Conservation (phyloP, 495 filamentous ascomycete species). For the Lasiosphaeriaceae sp. region DNA sequence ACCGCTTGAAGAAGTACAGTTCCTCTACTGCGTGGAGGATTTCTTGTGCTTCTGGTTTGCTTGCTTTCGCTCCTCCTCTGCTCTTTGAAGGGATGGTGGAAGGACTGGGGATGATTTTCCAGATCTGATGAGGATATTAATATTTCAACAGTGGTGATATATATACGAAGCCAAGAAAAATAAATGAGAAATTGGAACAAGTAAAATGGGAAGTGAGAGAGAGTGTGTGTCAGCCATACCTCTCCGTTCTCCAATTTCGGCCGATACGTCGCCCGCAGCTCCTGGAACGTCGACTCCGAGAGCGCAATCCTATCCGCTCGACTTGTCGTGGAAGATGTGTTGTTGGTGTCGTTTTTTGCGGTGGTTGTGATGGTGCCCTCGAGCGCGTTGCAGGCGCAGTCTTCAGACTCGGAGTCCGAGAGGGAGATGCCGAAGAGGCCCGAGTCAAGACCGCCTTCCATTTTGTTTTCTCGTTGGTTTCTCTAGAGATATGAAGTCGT, state of each 20-base stretch:
- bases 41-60: constrained; percentile 42
- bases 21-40: constrained; percentile 54
- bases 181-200: no score
- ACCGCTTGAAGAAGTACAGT: constrained; percentile 51
- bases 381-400: neutral
- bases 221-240: constrained; percentile 19
- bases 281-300: constrained; percentile 40
- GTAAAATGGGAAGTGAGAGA: no score
- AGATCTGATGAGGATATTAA: constrained; percentile 39
- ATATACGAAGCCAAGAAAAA: no score
- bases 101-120: constrained; percentile 38
- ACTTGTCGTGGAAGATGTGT: neutral
- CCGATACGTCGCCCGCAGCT: constrained; percentile 31
- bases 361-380: constrained; percentile 4
- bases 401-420: constrained; percentile 33
- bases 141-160: no score
- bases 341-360: constrained; percentile 6
- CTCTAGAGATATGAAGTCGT: no score
- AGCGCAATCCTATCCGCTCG: constrained; percentile 37
- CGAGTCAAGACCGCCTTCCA: constrained; percentile 3
- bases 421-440: constrained; percentile 38
- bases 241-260: constrained; percentile 46
- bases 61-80: neutral
- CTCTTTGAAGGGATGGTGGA: constrained; percentile 9
- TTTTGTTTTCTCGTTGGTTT: no score